Conservation (phyloP, 768 basidiomycete species). For the Macrolepiota fuliginosa region DNA sequence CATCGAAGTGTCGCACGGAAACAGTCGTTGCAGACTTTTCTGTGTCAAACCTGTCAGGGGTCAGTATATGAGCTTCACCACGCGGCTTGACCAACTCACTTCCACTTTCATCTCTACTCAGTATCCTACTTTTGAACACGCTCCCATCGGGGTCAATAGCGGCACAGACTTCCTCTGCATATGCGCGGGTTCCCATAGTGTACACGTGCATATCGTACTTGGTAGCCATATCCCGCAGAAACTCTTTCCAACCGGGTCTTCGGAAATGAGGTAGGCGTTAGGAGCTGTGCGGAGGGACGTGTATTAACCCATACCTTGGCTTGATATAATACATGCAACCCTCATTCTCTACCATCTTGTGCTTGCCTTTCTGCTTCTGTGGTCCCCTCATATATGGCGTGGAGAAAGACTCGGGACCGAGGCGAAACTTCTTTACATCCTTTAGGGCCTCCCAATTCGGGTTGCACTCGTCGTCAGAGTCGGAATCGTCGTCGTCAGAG, state of each 20-base stretch:
- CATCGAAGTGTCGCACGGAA: slow-evolving; percentile 98
- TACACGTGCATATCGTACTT: slow-evolving; percentile 99
- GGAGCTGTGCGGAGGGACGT: slow-evolving; percentile 10
- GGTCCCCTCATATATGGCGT: slow-evolving; percentile 35
- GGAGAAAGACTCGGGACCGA: slow-evolving; percentile 76
- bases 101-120: slow-evolving; percentile 95
- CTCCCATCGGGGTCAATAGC: slow-evolving; percentile 88
- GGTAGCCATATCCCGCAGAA: slow-evolving; percentile 65
- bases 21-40: slow-evolving; percentile 88
- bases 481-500: slow-evolving; percentile 38
- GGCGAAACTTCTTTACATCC: slow-evolving; percentile 86
- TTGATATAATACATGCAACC: slow-evolving; percentile 98
- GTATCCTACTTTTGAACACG: slow-evolving; percentile 82
- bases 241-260: slow-evolving; percentile 81
- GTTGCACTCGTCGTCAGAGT: slow-evolving; percentile 67
- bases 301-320: slow-evolving; percentile 64
- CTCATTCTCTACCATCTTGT: slow-evolving; percentile 65
- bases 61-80: slow-evolving; percentile 16
- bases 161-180: slow-evolving; percentile 92
- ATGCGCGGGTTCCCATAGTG: slow-evolving; percentile 98
- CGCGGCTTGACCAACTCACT: slow-evolving; percentile 52
- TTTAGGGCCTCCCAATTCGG: slow-evolving; percentile 91
- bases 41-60: slow-evolving; percentile 70
- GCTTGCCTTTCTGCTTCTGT: slow-evolving; percentile 52
- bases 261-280: slow-evolving; percentile 4